These are phyloP conservation scores for Prinsepia uniflora DNA, from an alignment of 306 rosid genomes.

Conservation along the genomic window DNA sequence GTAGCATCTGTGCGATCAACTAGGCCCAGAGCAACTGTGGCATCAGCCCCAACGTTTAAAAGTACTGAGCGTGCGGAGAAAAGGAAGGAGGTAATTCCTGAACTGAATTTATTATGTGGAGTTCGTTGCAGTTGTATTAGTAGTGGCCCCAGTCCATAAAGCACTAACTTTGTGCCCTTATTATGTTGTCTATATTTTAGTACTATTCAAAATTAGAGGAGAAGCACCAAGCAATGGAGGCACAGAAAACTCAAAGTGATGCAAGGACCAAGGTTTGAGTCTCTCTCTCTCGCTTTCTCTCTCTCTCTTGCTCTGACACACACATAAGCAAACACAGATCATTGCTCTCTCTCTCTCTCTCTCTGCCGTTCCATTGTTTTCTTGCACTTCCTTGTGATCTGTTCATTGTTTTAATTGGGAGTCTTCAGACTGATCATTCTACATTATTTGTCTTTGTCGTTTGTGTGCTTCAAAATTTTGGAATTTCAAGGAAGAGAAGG, in stretches of 20 bases:
- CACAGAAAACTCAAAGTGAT: slow-evolving; percentile 81
- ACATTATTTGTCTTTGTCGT: slow-evolving; percentile 20
- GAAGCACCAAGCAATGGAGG: slow-evolving; percentile 84
- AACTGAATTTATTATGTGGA: slow-evolving; percentile 13
- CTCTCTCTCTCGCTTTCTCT: slow-evolving; percentile 7
- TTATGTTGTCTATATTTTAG: slow-evolving; percentile 35
- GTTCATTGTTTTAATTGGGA: neutral
- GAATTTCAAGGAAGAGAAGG: slow-evolving; percentile 75
- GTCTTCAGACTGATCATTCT: neutral
- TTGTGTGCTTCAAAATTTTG: slow-evolving; percentile 24
- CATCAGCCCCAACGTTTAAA: slow-evolving; percentile 76
- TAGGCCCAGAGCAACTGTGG: slow-evolving; percentile 53
- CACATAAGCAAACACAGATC: neutral
- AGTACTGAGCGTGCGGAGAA: slow-evolving; percentile 83
- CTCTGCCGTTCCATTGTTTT: slow-evolving; percentile 21
- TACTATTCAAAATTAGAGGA: slow-evolving; percentile 83
- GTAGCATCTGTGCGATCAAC: slow-evolving; percentile 42
- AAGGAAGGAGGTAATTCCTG: slow-evolving; percentile 73
- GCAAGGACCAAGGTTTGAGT: slow-evolving; percentile 78
- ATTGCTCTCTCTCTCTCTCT: neutral
- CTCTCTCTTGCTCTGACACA: neutral
- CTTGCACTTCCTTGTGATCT: slow-evolving; percentile 6
- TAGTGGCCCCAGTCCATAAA: neutral
- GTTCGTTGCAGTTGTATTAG: slow-evolving; percentile 13
- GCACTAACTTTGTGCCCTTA: neutral